Conservation (phyloP, 1,284 basidiomycete genomes). For the Ganoderma leucocontextum region DNA sequence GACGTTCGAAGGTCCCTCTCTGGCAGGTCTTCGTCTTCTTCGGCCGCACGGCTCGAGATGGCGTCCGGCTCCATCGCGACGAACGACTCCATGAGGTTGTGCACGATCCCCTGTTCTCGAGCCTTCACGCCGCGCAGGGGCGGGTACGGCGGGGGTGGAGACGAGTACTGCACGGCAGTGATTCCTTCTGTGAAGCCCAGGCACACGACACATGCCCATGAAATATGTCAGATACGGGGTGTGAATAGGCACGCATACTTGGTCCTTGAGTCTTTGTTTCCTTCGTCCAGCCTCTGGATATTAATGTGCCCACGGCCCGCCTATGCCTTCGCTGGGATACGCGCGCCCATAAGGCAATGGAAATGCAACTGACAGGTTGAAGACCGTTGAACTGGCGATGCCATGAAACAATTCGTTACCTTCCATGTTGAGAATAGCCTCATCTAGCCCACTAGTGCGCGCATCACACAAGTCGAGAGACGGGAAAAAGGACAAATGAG, state of each 20-base stretch:
- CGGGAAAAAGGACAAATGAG: not conserved
- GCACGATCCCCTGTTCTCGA: conserved; percentile 47
- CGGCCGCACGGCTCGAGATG: conserved; percentile 7
- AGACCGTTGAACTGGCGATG: not conserved
- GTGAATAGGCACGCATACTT: not conserved
- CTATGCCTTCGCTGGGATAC: not conserved
- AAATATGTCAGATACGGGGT: not conserved
- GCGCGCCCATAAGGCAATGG: not conserved
- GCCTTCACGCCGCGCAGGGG: conserved; percentile 59
- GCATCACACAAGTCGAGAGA: no score
- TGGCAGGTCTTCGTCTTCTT: conserved; percentile 18
- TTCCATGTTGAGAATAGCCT: no score
- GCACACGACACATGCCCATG: not conserved
- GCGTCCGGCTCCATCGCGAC: conserved; percentile 56
- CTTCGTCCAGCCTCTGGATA: not conserved
- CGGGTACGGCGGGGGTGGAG: conserved; percentile 61
- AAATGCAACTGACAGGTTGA: not conserved
- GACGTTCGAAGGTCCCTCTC: not conserved
- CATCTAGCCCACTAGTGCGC: not conserved
- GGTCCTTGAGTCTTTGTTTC: not conserved
- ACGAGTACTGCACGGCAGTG: conserved; percentile 32
- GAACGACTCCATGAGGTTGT: conserved; percentile 71
- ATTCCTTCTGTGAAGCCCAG: conserved; percentile 10
- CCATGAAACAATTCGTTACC: not conserved
- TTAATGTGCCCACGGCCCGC: not conserved